Base-by-base conservation (phyloP, 345 rosid species). In the Gossypium longicalyx region DNA sequence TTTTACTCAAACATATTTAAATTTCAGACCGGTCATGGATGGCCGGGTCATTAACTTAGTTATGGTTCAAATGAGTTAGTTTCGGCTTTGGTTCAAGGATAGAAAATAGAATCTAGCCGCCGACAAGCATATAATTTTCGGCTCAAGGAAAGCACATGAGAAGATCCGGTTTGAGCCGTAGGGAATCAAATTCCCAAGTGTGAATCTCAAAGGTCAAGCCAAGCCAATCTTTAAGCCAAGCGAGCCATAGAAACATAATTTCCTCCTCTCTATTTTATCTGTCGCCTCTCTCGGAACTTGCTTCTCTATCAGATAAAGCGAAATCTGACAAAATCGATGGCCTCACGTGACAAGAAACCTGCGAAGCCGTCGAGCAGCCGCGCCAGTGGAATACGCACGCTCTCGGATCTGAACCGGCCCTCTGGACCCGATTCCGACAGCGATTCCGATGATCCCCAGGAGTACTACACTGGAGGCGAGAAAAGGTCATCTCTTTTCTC, bases 401-500 rank as follows among this genome's bases (percentile, higher is more conserved):
- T 92, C 47, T 87, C 97, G 73, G 98, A 94, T 87, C 87, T 94
- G 56, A 94, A 92, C 81, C 82, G 93, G 1, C 86, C 79, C 1
- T 83, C 94, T 61, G 92, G 81, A 0, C 86, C 90, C 7, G 98
- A 92, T 79, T 89, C 97, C 66, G 97, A 92, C 77, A 83, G 89
- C 80, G 97, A 94, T 74, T 87, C 93, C 57, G 94, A 90, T 58
- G 83, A 81, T 16, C 97, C 97, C 62, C 97, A 84, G 68, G 95
- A 92, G 87, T 94, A 88, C 80, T 92, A 90, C 85, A 89, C 97
- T 62, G 98, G 98, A 22, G 97, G 98, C 43, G 98, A 94, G 82
- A 94, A 92, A 81, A 94, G 97, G 98, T 94, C 19, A 9, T 27
- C 73, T 43, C 65, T 38, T 8, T 52, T 10, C 25, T 25, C 9